Percentiles rank a stretch among this genome's conserved stretches.
phyloP scores from a whole-genome alignment of 208 protist species.

The Crithidia expoeki region DNA sequence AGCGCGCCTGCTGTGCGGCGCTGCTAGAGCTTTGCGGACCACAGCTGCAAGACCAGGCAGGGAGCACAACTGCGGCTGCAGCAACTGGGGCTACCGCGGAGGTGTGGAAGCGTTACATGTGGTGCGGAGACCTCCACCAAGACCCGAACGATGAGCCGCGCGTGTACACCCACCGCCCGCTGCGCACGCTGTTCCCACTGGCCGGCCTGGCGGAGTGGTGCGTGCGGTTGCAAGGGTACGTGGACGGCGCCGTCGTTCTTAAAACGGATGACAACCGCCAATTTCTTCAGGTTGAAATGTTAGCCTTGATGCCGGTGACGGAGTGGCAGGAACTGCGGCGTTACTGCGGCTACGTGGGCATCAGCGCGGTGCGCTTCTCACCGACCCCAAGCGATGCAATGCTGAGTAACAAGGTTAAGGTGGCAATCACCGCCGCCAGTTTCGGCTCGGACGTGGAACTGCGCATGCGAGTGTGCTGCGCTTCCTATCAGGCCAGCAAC shows the following conservation, averaged over 20 bases:
- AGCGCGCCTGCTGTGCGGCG: background rate
- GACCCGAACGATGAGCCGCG: constrained; percentile 28
- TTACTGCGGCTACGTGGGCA: constrained; percentile 2
- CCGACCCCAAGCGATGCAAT: constrained; percentile 17
- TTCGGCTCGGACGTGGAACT: constrained; percentile 12
- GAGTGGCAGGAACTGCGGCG: constrained; percentile 19
- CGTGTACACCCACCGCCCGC: constrained; percentile 29
- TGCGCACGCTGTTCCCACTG: constrained; percentile 53
- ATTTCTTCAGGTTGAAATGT: constrained; percentile 27
- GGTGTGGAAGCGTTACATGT: constrained; percentile 35
- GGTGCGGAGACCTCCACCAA: constrained; percentile 33
- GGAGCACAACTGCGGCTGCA: background rate
- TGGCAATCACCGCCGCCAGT: constrained; percentile 16
- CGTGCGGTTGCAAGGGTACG: constrained; percentile 12
- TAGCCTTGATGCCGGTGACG: background rate
- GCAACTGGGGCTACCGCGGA: constrained; percentile 17
- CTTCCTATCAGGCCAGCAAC: constrained; percentile 1
- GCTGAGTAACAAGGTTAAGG: constrained; percentile 20
- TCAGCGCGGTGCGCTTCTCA: constrained; percentile 26
- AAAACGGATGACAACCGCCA: background rate
- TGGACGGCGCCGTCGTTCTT: constrained; percentile 10
- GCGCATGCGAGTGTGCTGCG: constrained; percentile 26
- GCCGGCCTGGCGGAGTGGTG: constrained; percentile 22
- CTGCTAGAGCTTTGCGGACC: background rate
- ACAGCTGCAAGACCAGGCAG: background rate